Evolutionary conservation across 805 yeast genomes (phyloP), one percentile per base, ranked within the genome.

Genomic region (Yamadazyma akitaensis): DNA sequence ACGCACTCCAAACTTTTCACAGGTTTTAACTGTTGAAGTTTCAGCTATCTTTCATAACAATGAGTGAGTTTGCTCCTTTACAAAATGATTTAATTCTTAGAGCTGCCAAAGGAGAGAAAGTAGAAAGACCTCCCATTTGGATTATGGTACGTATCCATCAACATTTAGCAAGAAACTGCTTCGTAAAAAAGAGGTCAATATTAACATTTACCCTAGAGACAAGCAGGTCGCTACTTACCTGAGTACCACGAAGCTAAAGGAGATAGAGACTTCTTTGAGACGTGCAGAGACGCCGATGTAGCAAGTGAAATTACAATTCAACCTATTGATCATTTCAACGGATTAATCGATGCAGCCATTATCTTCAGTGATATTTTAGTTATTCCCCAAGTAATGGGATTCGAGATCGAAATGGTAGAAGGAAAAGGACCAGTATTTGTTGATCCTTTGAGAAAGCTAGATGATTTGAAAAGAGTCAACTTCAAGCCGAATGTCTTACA

Each of bases 121-220:
- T 92, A 35, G 98, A 94, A 68, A 82, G 99, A 63, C 97, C 99
- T 2, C 99, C 99, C 16, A 82, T 94, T 50, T 94, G 97, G 97
- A 85, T 91, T 55, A 90, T 90, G 97, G 81, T 77, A 67, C 53
- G 79, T 61, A 2, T 14, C 4, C 5, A 28, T 9, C 4, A 5
- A 28, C 32, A 4, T 21, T 21, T n/a, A n/a, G n/a, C n/a, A 26
- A 26, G 10, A 8, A 11, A 26, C 30, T 26, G 11, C 11, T 26
- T 26, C 10, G 10, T 8, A 12, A 19, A 16, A 5, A 12, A 28
- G 32, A 13, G 9, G 3, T 18, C 6, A 7, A 28, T 30, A 33
- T 42, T 44, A 42, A 39, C 42, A 18, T 14, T 40, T 25, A 24
- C 5, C 26, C n/a, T 46, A 73, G 81, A 81, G 97, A 68, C 97